Conservation (phyloP, 208 protist genomes). For the Porcisia hertigi region DNA sequence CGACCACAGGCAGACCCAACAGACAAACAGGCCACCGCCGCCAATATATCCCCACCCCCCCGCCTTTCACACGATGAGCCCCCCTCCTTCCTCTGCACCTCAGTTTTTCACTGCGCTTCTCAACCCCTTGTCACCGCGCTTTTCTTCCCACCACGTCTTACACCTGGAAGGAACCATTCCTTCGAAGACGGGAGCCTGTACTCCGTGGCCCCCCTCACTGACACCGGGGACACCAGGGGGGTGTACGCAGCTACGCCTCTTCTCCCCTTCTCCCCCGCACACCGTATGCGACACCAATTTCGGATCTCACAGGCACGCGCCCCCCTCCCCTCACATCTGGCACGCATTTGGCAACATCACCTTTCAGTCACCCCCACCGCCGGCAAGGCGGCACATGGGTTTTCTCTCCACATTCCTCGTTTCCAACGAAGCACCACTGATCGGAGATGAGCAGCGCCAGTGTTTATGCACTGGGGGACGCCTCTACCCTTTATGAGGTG, state of each 20-base stretch:
- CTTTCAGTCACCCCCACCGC: background rate
- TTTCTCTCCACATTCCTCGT: background rate
- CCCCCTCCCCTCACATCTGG: background rate
- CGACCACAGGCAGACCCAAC: too few relatives aligned
- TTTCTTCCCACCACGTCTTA: background rate
- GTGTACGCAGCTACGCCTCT: background rate
- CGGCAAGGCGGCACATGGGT: background rate
- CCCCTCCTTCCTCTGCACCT: background rate
- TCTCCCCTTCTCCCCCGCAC: background rate
- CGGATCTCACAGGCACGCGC: background rate
- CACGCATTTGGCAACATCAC: background rate
- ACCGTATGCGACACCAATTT: background rate
- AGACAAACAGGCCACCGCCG: too few relatives aligned
- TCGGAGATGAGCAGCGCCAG: conserved; percentile 38
- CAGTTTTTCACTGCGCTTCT: conserved; percentile 2
- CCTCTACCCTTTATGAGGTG: conserved; percentile 79
- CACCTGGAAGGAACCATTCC: background rate
- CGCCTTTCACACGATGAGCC: background rate
- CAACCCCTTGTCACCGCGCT: background rate
- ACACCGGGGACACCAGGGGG: background rate
- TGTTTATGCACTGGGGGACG: conserved; percentile 76
- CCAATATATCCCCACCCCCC: background rate
- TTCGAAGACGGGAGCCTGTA: background rate
- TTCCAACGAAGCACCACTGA: background rate
- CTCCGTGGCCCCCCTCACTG: background rate